Base-by-base conservation (phyloP, 257 asterid species). In the Solanum chilense region DNA sequence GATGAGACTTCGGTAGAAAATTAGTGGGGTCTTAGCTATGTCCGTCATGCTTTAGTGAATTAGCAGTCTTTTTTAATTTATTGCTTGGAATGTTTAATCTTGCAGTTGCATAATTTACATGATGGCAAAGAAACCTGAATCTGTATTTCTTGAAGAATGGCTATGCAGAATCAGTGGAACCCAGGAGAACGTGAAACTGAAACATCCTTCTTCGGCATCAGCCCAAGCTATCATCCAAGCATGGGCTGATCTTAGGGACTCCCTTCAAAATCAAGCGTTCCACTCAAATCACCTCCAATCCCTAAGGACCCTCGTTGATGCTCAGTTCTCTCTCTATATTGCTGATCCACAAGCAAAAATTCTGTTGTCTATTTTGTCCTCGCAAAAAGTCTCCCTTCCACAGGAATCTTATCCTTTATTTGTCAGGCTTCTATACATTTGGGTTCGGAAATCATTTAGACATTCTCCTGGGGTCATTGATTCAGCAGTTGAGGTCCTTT, bases 341-440 rank as follows among this genome's bases (percentile, higher is more conserved):
- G 96, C 99, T 49, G 99, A 97, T 82, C 98, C 99, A 83, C 99
- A 97, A 90, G 98, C 99, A 82, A 95, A 93, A 91, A 92, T 97
- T 89, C 82, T 97, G 49, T 74, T 96, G 49, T 91, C 98, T 27
- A 89, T 97, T 85, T 88, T 97, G 80, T 94, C 99, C 82, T 94
- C 88, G 6, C 94, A 89, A 33, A 87, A 86, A 27, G 84, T 91
- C 44, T 90, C 91, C 83, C 91, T 93, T 81, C 96, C 96, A 2
- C 90, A 77, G 27, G 97, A 94, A 75, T 93, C 98, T 23, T 92
- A 91, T 92, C 94, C 97, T 87, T 86, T 94, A 44, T 89, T 95
- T 88, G 86, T 95, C 75, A 95, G 96, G 89, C 98, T 94, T 89
- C 91, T 96, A 37, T 94, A 95, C 87, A 87, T 97, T 39, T 97